Percentiles rank a stretch among this genome's conserved stretches.
Conservation (phyloP, 2,329 filamentous ascomycete genomes). For the Sporothrix schenckii region DNA sequence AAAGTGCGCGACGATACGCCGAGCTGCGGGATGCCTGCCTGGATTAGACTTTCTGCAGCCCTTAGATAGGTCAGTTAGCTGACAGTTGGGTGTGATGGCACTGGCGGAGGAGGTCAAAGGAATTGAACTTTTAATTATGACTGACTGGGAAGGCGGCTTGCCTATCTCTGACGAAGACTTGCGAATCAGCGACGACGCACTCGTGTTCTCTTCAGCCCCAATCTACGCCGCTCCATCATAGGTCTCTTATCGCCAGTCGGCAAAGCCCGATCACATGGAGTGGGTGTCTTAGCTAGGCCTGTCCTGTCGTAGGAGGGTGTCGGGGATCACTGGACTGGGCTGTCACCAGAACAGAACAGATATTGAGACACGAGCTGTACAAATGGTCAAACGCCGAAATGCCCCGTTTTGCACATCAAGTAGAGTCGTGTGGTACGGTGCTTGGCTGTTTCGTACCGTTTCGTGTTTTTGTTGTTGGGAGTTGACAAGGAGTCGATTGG, state of each 20-base stretch:
- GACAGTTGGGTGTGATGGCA: not conserved
- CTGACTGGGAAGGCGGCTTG: not conserved
- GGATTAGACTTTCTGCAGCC: not conserved
- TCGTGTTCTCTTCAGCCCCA: conserved; percentile 7
- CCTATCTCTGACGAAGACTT: conserved; percentile 10
- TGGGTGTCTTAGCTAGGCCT: not conserved
- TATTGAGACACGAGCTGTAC: too few species aligned
- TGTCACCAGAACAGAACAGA: not conserved
- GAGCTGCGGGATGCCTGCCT: not conserved
- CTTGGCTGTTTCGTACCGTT: not conserved
- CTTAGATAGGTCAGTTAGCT: conserved; percentile 3
- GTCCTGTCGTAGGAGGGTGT: not conserved
- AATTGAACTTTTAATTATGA: too few species aligned
- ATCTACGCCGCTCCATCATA: not conserved
- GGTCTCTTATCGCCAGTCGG: conserved; percentile 26
- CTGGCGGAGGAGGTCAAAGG: not conserved
- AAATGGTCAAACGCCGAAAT: conserved; percentile 1
- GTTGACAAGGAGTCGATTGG: not conserved
- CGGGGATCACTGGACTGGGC: conserved; percentile 1
- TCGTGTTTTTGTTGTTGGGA: not conserved
- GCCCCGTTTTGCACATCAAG: not conserved
- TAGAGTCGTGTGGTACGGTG: not conserved
- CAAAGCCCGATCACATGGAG: conserved; percentile 22
- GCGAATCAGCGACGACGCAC: conserved; percentile 24
- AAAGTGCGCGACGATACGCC: conserved; percentile 6